Evolutionary conservation across 129 eudicot genomes (phyloP).

Genomic region (Arctium lappa): DNA sequence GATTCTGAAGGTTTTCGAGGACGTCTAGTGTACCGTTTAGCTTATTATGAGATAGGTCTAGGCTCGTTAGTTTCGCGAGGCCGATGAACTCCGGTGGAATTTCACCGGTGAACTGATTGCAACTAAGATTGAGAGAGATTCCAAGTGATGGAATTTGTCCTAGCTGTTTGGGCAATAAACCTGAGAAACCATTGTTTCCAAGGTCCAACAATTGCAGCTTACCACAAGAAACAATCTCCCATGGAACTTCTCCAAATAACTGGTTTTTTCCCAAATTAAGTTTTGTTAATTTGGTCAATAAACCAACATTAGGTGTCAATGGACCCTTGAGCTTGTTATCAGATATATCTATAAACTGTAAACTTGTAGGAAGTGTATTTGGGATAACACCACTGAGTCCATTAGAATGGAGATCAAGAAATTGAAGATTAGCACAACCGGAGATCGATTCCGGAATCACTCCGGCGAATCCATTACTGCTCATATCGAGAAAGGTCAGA

Average conservation of each 20-base stretch:
- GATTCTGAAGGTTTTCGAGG: slow-evolving; percentile 67
- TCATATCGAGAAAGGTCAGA: slow-evolving; percentile 75
- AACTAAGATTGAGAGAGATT: slow-evolving; percentile 85
- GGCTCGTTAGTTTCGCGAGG: slow-evolving; percentile 58
- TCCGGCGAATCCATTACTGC: slow-evolving; percentile 60
- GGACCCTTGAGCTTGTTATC: slow-evolving; percentile 68
- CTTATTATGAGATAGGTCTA: slow-evolving; percentile 79
- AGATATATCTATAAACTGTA: slow-evolving; percentile 73
- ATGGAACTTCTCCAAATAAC: slow-evolving; percentile 70
- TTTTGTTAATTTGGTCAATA: slow-evolving; percentile 63
- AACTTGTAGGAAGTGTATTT: slow-evolving; percentile 58
- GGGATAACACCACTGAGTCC: slow-evolving; percentile 60
- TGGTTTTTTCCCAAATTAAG: slow-evolving; percentile 64
- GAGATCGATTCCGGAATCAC: slow-evolving; percentile 63
- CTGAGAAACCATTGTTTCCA: slow-evolving; percentile 77
- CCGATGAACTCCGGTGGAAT: slow-evolving; percentile 70
- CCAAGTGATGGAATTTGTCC: slow-evolving; percentile 80
- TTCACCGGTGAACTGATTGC: slow-evolving; percentile 64
- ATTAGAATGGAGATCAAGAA: slow-evolving; percentile 89
- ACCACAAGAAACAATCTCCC: slow-evolving; percentile 66
- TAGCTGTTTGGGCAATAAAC: slow-evolving; percentile 68
- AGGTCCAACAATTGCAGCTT: slow-evolving; percentile 74
- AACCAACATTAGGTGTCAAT: slow-evolving; percentile 47
- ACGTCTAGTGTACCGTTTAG: slow-evolving; percentile 53
- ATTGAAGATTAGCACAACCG: slow-evolving; percentile 70